Conservation (phyloP, 257 asterid genomes). For the Leptodermis oblonga region DNA sequence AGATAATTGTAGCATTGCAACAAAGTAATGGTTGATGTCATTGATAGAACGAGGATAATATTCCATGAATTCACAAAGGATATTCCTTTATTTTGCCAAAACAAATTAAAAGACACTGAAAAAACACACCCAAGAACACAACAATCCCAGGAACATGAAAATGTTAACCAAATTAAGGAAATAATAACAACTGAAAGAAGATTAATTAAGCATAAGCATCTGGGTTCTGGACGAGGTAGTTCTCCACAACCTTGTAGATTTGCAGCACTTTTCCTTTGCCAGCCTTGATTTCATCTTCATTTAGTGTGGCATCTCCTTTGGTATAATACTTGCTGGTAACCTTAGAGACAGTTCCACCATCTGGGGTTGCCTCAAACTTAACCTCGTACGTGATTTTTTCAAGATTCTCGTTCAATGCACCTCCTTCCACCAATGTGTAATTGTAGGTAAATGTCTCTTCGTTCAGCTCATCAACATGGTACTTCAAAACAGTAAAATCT, state of each 20-base stretch:
- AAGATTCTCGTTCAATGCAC: conserved; percentile 22
- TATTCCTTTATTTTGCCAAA: too few relatives aligned
- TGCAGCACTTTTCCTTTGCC: conserved; percentile 24
- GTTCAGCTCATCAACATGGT: conserved; percentile 23
- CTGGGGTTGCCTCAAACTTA: conserved; percentile 20
- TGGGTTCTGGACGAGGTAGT: conserved; percentile 25
- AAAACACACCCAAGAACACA: too few relatives aligned
- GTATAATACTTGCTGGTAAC: conserved; percentile 26
- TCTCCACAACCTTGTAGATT: conserved; percentile 28
- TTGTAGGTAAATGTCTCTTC: conserved; percentile 18
- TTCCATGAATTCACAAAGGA: too few relatives aligned
- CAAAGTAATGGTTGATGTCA: too few relatives aligned
- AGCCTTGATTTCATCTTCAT: conserved; percentile 30
- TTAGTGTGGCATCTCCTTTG: conserved; percentile 17
- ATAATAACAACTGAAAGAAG: background rate
- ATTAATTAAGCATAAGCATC: conserved; percentile 14
- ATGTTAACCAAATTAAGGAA: too few relatives aligned
- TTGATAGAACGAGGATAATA: too few relatives aligned
- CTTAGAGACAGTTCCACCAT: conserved; percentile 22
- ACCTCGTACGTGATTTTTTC: conserved; percentile 23
- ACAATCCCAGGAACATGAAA: too few relatives aligned
- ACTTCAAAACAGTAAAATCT: conserved; percentile 21
- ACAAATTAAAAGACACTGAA: too few relatives aligned
- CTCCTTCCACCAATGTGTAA: conserved; percentile 29
- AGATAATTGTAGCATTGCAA: too few relatives aligned